Conservation (phyloP, 2,329 filamentous ascomycete genomes). For the Aspergillus carbonarius region DNA sequence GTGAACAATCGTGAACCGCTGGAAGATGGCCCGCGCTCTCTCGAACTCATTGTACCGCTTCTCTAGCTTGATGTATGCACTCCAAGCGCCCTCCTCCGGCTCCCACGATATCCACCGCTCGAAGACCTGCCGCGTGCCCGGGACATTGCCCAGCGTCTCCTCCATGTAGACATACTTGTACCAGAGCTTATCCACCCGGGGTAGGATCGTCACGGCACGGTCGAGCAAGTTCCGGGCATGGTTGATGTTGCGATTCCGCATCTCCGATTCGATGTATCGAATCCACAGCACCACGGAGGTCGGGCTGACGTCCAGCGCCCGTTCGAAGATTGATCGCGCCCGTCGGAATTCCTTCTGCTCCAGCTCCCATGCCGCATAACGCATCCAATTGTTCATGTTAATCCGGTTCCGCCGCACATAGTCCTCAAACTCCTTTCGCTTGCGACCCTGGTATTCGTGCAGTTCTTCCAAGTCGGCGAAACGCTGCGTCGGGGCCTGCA, state of each 20-base stretch:
- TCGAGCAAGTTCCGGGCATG: conserved; percentile 94
- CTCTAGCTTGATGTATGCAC: conserved; percentile 93
- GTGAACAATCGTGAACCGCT: conserved; percentile 86
- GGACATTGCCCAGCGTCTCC: conserved; percentile 92
- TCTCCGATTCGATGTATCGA: conserved; percentile 91
- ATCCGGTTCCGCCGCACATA: conserved; percentile 93
- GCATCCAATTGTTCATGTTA: conserved; percentile 99
- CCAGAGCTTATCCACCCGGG: conserved; percentile 93
- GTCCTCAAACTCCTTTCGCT: conserved; percentile 95
- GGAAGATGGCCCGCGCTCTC: conserved; percentile 83
- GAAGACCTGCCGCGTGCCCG: conserved; percentile 89
- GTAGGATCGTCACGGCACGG: conserved; percentile 87
- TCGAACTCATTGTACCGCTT: conserved; percentile 93
- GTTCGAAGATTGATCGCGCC: conserved; percentile 89
- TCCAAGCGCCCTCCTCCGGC: conserved; percentile 93
- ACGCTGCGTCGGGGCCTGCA: conserved; percentile 89
- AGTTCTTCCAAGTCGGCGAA: conserved; percentile 97
- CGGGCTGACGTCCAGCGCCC: conserved; percentile 86
- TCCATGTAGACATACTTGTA: conserved; percentile 99
- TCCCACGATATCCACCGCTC: conserved; percentile 99
- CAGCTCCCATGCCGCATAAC: conserved; percentile 95
- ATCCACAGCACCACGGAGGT: conserved; percentile 88
- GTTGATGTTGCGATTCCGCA: conserved; percentile 94
- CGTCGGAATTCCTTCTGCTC: conserved; percentile 97
- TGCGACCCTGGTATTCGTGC: conserved; percentile 94